Conservation (phyloP, 495 filamentous ascomycete genomes). For the Diplogelasinospora grovesii region DNA sequence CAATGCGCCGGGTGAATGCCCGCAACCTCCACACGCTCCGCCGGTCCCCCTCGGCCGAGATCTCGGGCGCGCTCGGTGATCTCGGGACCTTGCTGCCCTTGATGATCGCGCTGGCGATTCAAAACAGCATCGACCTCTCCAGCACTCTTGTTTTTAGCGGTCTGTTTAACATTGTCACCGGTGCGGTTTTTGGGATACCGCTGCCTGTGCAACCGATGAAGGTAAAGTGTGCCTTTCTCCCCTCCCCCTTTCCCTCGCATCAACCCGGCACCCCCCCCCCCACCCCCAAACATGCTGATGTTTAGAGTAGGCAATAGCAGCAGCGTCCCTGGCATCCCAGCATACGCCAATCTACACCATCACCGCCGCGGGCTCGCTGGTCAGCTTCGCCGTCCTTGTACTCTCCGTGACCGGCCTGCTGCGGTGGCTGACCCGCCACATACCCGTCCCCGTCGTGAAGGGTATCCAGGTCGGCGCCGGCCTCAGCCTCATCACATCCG, state of each 20-base stretch:
- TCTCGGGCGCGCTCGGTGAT: constrained; percentile 86
- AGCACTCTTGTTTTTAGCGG: constrained; percentile 85
- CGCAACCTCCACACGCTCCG: constrained; percentile 42
- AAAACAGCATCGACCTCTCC: constrained; percentile 68
- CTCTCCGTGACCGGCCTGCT: constrained; percentile 73
- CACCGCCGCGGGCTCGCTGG: constrained; percentile 72
- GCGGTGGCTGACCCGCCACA: constrained; percentile 56
- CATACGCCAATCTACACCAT: constrained; percentile 59
- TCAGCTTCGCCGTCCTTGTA: constrained; percentile 61
- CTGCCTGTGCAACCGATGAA: constrained; percentile 85
- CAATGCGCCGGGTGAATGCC: constrained; percentile 29
- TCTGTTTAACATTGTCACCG: constrained; percentile 76
- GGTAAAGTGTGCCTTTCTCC: constrained; percentile 18
- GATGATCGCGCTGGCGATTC: constrained; percentile 72
- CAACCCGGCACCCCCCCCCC: constrained; percentile 1
- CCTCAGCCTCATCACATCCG: constrained; percentile 67
- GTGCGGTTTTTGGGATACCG: constrained; percentile 75
- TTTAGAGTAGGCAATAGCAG: constrained; percentile 67
- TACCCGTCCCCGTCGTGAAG: constrained; percentile 82
- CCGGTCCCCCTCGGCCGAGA: constrained; percentile 60
- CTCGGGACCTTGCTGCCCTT: constrained; percentile 86
- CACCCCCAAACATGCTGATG: constrained; percentile 17
- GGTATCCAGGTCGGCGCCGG: constrained; percentile 93
- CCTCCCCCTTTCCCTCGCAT: not conserved
- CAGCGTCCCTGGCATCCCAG: constrained; percentile 70